These are phyloP conservation scores for Perkinsus olseni DNA, from an alignment of 169 alveolate species.

Conservation along the genomic window DNA sequence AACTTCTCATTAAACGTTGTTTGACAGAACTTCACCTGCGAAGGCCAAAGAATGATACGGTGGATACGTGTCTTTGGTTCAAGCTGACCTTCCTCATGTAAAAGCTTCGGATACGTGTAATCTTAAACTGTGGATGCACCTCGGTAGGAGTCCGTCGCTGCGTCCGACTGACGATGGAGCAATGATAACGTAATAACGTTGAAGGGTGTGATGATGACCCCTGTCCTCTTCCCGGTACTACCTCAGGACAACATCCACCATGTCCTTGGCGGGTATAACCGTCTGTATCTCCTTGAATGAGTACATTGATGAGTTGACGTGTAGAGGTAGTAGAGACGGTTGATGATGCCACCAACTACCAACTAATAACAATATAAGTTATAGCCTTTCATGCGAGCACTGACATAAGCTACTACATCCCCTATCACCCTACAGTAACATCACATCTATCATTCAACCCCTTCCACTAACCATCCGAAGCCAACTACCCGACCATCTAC, in stretches of 20 bases:
- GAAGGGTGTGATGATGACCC: no score
- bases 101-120: constrained; percentile 93
- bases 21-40: constrained; percentile 75
- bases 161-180: constrained; percentile 84
- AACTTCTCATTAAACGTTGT: constrained; percentile 87
- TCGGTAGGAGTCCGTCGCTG: constrained; percentile 99
- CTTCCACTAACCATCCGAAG: no score
- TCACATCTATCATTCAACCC: no score
- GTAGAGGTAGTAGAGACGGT: not conserved
- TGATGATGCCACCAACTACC: not conserved
- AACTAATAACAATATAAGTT: not conserved
- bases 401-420: no score
- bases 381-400: not conserved
- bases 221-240: constrained; percentile 61
- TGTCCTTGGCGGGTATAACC: constrained; percentile 25
- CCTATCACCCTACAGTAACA: no score
- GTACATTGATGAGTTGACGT: not conserved
- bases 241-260: constrained; percentile 29
- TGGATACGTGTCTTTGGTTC: not conserved
- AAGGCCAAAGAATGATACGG: not conserved
- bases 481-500: no score
- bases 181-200: constrained; percentile 34
- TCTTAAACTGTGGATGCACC: constrained; percentile 93
- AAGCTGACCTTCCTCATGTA: constrained; percentile 92
- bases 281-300: constrained; percentile 28